Base-by-base conservation (phyloP, 805 yeast genomes). In the Candida easanensis region DNA sequence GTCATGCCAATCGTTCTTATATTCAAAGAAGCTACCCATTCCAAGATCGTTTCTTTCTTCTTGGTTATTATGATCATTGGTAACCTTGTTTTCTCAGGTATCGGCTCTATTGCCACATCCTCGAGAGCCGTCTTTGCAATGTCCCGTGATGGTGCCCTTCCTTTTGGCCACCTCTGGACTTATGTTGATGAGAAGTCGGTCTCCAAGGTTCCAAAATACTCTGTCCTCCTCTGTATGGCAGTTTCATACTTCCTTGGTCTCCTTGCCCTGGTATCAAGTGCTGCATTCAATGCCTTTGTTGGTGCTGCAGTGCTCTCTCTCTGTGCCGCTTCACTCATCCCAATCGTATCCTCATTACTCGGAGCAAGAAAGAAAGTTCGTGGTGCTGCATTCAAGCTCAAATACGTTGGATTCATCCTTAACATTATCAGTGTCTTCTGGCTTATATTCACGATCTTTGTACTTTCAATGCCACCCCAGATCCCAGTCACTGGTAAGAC, bases 81-180 rank as follows among this genome's bases (percentile, higher is more conserved):
- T 0, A 84, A 88, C 16, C 76, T 82, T 20, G 56, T 84, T 9
- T 86, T 86, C 61, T 88, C 88, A 27, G 84, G 89, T 2, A 79
- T 87, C 38, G 90, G 95, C 4, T 76, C 91, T 1, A 70, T 84
- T 27, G 86, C 93, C 1, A 83, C 95, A 0, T 85, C 89, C 3
- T 84, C 93, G 3, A 75, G 95, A 71, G 76, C 83, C n/a, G 85
- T 88, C 0, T 86, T 77, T 59, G 84, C 88, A 20, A 80, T 87
- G 65, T 88, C 91, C 40, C 75, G 95, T 65, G 95, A 87, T 60
- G 86, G 82, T 28, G 95, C 89, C 0, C 63, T 87, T 34, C 95
- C 95, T 2, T 76, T 69, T 52, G 74, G 78, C 42, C 69, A 74
- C 11, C 53, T 75, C 14, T 85, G 90, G 88, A 74, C 79, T 3